These are phyloP conservation scores for Komagataella ulmi DNA, from an alignment of 805 yeast genomes.

Conservation along the genomic window DNA sequence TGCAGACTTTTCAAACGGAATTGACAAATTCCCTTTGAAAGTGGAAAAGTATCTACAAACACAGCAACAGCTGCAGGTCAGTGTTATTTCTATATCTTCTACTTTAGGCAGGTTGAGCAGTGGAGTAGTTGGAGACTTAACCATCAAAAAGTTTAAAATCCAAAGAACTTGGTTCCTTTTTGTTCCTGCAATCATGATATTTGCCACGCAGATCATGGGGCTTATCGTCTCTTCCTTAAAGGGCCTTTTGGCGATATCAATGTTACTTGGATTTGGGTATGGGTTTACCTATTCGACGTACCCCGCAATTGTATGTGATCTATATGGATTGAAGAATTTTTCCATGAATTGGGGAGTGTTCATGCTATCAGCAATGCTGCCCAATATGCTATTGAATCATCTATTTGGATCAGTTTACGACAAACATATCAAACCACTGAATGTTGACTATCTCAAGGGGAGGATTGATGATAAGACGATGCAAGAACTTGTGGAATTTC, in stretches of 20 bases:
- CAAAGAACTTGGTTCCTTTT: conserved; percentile 32
- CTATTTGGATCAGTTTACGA: conserved; percentile 58
- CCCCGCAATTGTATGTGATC: conserved; percentile 68
- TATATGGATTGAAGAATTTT: conserved; percentile 55
- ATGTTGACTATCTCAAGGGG: background rate
- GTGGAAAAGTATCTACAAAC: conserved; percentile 22
- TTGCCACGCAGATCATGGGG: conserved; percentile 39
- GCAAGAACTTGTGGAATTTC: background rate
- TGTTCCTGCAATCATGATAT: conserved; percentile 33
- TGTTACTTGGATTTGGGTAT: conserved; percentile 55
- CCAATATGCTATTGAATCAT: conserved; percentile 45
- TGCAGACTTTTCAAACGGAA: conserved; percentile 8
- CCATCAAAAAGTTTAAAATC: conserved; percentile 25
- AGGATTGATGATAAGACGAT: background rate
- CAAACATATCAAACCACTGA: conserved; percentile 13
- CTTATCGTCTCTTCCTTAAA: conserved; percentile 17
- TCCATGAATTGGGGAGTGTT: conserved; percentile 66
- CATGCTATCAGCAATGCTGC: conserved; percentile 51
- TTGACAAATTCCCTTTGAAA: background rate
- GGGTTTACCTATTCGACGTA: conserved; percentile 61
- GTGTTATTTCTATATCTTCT: conserved; percentile 53
- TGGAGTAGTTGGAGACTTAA: conserved; percentile 53
- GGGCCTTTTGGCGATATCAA: conserved; percentile 34
- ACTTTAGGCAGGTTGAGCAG: conserved; percentile 52
- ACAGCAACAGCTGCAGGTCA: conserved; percentile 62